phyloP scores from a whole-genome alignment of 768 basidiomycete genomes.

The Heimioporus sp. region DNA sequence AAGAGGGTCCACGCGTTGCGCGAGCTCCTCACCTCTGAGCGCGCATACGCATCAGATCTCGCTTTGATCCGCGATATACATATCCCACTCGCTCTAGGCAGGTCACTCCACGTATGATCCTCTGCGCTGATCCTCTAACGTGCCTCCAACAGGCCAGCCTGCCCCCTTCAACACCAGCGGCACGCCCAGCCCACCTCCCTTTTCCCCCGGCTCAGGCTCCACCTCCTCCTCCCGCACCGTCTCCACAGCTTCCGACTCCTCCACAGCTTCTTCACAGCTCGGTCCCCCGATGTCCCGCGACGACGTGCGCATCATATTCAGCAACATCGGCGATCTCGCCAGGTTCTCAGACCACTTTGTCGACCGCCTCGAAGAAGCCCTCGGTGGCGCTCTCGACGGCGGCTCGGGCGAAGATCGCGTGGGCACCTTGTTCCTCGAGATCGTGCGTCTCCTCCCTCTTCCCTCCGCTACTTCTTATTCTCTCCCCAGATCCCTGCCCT shows the following conservation, averaged over 20 bases:
- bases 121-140: constrained; percentile 8
- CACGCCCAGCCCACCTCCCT: constrained; percentile 23
- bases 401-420: constrained; percentile 69
- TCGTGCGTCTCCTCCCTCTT: constrained; percentile 44
- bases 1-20: constrained; percentile 78
- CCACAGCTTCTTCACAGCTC: constrained; percentile 48
- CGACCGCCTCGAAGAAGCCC: constrained; percentile 60
- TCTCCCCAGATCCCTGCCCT: constrained; percentile 58
- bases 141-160: constrained; percentile 35
- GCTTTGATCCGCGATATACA: constrained; percentile 76
- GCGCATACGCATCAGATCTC: constrained; percentile 82
- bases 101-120: constrained; percentile 22
- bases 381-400: constrained; percentile 61
- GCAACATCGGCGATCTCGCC: constrained; percentile 75
- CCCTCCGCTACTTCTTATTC: background rate
- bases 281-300: constrained; percentile 65
- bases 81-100: constrained; percentile 76
- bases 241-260: constrained; percentile 47
- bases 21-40: constrained; percentile 76
- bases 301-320: constrained; percentile 71
- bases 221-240: constrained; percentile 40
- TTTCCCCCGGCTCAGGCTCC: constrained; percentile 35
- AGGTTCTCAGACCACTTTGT: constrained; percentile 66
- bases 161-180: constrained; percentile 35
- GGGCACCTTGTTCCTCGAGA: constrained; percentile 66